A percentile compares a stretch with the other conserved stretches of the same genome.
These are phyloP conservation scores for Fusarium chaquense DNA, from an alignment of 2,329 filamentous ascomycete genomes.

Conservation along the genomic window DNA sequence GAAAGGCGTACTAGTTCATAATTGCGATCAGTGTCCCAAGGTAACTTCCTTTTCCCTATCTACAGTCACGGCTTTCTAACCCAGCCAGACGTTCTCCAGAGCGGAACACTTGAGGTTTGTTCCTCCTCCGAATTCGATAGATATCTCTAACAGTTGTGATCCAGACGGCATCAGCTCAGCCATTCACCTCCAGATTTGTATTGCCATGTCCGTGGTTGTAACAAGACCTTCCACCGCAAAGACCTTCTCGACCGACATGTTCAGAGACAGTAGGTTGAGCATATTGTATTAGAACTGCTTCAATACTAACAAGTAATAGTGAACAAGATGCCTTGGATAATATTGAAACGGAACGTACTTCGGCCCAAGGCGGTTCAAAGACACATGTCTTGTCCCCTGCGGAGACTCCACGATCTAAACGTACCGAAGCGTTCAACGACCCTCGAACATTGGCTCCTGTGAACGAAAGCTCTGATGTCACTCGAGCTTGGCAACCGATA, in stretches of 20 bases:
- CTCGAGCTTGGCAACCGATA: slow-evolving; percentile 42
- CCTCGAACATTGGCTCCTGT: slow-evolving; percentile 26
- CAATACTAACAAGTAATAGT: slow-evolving; percentile 37
- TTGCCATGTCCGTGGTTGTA: slow-evolving; percentile 67
- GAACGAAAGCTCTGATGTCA: slow-evolving; percentile 25
- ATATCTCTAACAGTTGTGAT: slow-evolving; percentile 42
- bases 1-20: slow-evolving; percentile 70
- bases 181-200: slow-evolving; percentile 66
- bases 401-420: background rate
- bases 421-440: slow-evolving; percentile 10
- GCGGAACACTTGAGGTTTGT: slow-evolving; percentile 71
- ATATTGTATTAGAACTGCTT: background rate
- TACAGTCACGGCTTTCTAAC: slow-evolving; percentile 13
- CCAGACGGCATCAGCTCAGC: slow-evolving; percentile 70
- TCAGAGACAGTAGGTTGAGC: slow-evolving; percentile 53
- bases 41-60: slow-evolving; percentile 49
- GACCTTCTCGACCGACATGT: slow-evolving; percentile 70
- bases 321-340: slow-evolving; percentile 36
- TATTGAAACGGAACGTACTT: slow-evolving; percentile 11
- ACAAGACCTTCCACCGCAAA: slow-evolving; percentile 67
- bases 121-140: slow-evolving; percentile 5
- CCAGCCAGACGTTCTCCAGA: slow-evolving; percentile 68
- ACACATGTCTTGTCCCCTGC: slow-evolving; percentile 33
- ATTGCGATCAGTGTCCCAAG: slow-evolving; percentile 66
- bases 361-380: slow-evolving; percentile 32